These are phyloP conservation scores for Canariomyces notabilis DNA, from an alignment of 2,329 filamentous ascomycete species.

Conservation along the genomic window DNA sequence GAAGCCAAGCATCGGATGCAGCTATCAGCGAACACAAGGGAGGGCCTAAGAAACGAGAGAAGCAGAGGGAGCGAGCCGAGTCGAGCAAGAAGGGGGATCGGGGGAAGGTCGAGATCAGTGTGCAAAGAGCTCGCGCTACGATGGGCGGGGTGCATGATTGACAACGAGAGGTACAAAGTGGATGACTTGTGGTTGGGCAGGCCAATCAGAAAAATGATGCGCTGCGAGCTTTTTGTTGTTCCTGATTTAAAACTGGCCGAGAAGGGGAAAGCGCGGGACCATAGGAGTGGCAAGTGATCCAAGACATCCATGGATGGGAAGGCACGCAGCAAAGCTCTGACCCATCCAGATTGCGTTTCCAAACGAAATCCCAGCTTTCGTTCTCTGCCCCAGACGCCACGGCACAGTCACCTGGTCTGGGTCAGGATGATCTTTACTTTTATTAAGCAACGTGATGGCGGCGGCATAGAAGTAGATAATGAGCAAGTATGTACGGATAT, in stretches of 20 bases:
- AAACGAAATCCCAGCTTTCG: not conserved
- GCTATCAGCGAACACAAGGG: slow-evolving; percentile 1
- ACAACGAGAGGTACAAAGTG: slow-evolving; percentile 28
- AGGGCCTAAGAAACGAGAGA: slow-evolving; percentile 21
- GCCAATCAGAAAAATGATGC: slow-evolving; percentile 40
- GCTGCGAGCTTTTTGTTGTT: slow-evolving; percentile 27
- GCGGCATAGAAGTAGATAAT: no score
- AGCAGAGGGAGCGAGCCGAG: slow-evolving; percentile 17
- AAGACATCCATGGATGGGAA: slow-evolving; percentile 8
- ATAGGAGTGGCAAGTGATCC: slow-evolving; percentile 22
- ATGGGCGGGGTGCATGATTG: slow-evolving; percentile 27
- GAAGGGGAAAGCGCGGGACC: slow-evolving; percentile 22
- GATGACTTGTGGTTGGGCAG: slow-evolving; percentile 28
- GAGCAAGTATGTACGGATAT: no score
- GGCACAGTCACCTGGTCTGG: no score
- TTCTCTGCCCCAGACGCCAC: no score
- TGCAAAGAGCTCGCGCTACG: slow-evolving; percentile 20
- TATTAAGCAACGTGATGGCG: no score
- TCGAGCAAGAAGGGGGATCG: slow-evolving; percentile 16
- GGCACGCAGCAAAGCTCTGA: slow-evolving; percentile 13
- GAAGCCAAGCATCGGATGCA: slow-evolving; percentile 8
- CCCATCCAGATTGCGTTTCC: not conserved
- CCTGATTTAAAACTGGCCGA: slow-evolving; percentile 23
- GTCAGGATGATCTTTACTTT: no score
- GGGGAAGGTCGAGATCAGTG: slow-evolving; percentile 21